Evolutionary conservation across 2,329 filamentous ascomycete species (phyloP), one percentile per base, ranked within the genome.

Genomic region (Cercospora janseana): DNA sequence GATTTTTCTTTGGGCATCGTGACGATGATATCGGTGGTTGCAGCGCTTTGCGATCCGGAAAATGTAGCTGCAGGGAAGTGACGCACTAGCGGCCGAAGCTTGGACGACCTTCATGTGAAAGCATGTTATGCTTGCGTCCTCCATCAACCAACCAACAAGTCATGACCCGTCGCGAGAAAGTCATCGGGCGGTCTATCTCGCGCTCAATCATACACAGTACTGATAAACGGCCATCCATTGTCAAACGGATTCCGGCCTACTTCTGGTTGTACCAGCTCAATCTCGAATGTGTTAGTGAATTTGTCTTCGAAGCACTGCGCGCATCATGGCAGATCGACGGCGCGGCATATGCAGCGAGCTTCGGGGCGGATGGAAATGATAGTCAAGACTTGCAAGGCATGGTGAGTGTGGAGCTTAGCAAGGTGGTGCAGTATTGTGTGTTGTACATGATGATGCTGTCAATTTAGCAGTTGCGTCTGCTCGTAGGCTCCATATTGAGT

Each of bases 1-100:
- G 75, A 74, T 26, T 76, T 72, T 62, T 80, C 79, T 68, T 81
- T 82, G 8, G 79, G 70, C 80, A 83, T 83, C 7, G 8, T n/a
- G 34, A 21, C 34, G 34, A n/a, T 13, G 34, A 20, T 20, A 20
- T 37, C 12, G 32, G 32, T 6, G 26, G n/a, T n/a, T n/a, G n/a
- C n/a, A n/a, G n/a, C n/a, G n/a, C n/a, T n/a, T n/a, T n/a, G n/a
- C n/a, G n/a, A n/a, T n/a, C n/a, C n/a, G n/a, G n/a, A n/a, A n/a
- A n/a, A n/a, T n/a, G n/a, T n/a, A n/a, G n/a, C n/a, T n/a, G n/a
- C n/a, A n/a, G n/a, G n/a, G n/a, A n/a, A n/a, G n/a, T n/a, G n/a
- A n/a, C n/a, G n/a, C n/a, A n/a, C n/a, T n/a, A n/a, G n/a, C n/a
- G n/a, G n/a, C n/a, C n/a, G n/a, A n/a, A n/a, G n/a, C n/a, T n/a